A percentile compares a stretch with the other conserved stretches of the same genome.
These are phyloP conservation scores for Nicotiana attenuata DNA, from an alignment of 257 asterid genomes.

Conservation along the genomic window DNA sequence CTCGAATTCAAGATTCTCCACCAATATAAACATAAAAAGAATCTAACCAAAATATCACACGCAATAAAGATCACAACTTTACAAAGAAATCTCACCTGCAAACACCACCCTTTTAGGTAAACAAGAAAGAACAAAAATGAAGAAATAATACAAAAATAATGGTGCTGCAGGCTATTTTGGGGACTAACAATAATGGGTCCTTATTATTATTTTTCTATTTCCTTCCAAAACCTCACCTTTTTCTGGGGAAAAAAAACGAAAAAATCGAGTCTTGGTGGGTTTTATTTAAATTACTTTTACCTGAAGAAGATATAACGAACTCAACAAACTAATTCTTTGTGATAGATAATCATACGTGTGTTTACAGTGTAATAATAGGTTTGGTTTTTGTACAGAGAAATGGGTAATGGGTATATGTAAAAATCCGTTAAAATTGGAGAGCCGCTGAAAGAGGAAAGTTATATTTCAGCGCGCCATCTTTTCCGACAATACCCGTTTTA, in stretches of 20 bases:
- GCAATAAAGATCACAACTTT: neutral
- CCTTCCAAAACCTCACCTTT: neutral
- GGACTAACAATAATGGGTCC: neutral
- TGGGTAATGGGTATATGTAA: neutral
- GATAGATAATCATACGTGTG: neutral
- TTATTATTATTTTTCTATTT: neutral
- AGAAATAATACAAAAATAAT: slow-evolving; percentile 1
- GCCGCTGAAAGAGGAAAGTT: slow-evolving; percentile 35
- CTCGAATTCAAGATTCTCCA: slow-evolving; percentile 18
- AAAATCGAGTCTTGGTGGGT: neutral
- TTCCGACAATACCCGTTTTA: neutral
- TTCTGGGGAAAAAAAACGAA: neutral
- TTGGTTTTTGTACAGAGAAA: slow-evolving; percentile 3
- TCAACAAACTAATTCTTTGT: neutral
- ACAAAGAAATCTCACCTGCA: slow-evolving; percentile 38
- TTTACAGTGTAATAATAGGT: neutral
- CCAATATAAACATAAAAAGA: neutral
- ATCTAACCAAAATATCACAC: neutral
- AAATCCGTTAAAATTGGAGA: slow-evolving; percentile 59
- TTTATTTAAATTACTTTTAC: neutral
- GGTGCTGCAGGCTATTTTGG: slow-evolving; percentile 34
- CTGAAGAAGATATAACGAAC: slow-evolving; percentile 12
- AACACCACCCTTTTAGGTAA: slow-evolving; percentile 47
- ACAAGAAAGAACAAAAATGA: neutral
- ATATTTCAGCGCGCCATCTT: slow-evolving; percentile 11